Evolutionary conservation across 2,329 filamentous ascomycete genomes (phyloP).

Genomic region (Xylariaceae sp.): DNA sequence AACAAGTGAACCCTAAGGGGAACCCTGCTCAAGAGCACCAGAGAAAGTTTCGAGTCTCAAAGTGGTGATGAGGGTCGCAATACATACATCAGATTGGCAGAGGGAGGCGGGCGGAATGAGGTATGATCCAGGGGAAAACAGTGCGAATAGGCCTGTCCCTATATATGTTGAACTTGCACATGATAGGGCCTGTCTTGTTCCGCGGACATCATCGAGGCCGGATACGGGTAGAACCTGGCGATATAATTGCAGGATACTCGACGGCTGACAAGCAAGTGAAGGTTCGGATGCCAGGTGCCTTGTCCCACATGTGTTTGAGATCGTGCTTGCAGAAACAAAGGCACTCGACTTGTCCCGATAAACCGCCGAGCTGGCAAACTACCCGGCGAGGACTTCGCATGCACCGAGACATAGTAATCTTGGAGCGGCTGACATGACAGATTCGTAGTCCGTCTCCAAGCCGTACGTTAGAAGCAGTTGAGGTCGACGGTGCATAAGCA

Average conservation of each 20-base stretch:
- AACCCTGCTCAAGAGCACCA: neutral
- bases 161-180: conserved; percentile 4
- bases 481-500: conserved; percentile 6
- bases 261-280: neutral
- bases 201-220: too few relatives aligned
- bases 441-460: neutral
- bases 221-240: neutral
- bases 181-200: neutral
- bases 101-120: neutral
- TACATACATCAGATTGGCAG: conserved; percentile 4
- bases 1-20: neutral
- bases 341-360: conserved; percentile 2
- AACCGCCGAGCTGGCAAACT: conserved; percentile 1
- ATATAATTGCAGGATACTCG: conserved; percentile 1
- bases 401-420: conserved; percentile 1
- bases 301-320: neutral
- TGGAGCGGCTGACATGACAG: neutral
- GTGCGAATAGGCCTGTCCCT: neutral
- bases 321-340: neutral
- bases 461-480: neutral
- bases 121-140: neutral
- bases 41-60: conserved; percentile 6
- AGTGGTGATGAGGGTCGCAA: neutral
- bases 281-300: neutral
- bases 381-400: conserved; percentile 5